Conservation (phyloP, 208 protist genomes). For the Trichomonas tenax region DNA sequence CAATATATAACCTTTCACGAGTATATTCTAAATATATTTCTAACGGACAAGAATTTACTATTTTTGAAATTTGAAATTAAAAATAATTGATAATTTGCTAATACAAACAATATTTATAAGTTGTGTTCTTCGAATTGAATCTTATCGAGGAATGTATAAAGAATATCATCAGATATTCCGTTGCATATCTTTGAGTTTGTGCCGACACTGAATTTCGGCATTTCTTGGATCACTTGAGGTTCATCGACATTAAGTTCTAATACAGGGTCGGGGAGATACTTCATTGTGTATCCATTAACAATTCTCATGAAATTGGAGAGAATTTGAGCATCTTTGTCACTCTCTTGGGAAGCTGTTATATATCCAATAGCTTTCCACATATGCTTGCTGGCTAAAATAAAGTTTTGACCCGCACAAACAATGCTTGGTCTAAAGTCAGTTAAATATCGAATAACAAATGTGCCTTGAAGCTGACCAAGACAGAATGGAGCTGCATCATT, state of each 20-base stretch:
- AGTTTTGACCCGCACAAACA: neutral
- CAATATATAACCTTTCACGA: too few relatives aligned
- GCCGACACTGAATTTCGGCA: neutral
- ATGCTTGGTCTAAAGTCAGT: too few relatives aligned
- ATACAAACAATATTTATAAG: too few relatives aligned
- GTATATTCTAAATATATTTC: too few relatives aligned
- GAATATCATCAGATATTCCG: neutral
- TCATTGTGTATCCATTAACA: neutral
- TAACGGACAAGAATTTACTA: too few relatives aligned
- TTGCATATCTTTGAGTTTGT: neutral
- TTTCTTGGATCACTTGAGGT: neutral
- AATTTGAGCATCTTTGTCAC: neutral
- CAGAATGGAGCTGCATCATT: neutral
- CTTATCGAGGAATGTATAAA: too few relatives aligned
- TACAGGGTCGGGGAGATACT: neutral
- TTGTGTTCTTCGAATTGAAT: too few relatives aligned
- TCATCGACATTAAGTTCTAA: neutral
- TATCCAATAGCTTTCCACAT: neutral
- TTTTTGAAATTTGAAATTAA: too few relatives aligned
- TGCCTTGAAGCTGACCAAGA: too few relatives aligned
- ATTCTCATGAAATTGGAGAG: neutral
- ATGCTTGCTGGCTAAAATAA: neutral
- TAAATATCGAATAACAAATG: too few relatives aligned
- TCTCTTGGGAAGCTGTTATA: neutral
- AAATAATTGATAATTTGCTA: too few relatives aligned